Percentiles rank a stretch among this genome's conserved stretches.
Conservation (phyloP, 2,329 filamentous ascomycete genomes). For the Lachnellula suecica region DNA sequence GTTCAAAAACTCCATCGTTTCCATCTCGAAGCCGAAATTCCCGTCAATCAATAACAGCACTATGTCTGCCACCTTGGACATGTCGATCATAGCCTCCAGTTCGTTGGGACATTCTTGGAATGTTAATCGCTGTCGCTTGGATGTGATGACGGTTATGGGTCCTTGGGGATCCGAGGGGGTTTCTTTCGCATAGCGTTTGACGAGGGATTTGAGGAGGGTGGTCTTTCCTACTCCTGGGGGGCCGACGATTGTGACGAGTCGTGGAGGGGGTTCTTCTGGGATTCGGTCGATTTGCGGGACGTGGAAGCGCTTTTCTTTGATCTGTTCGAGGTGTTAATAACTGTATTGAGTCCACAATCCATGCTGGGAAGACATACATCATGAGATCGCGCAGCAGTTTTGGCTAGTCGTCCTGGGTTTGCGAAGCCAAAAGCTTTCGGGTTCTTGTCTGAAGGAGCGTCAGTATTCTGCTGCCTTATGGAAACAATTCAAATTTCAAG, state of each 20-base stretch:
- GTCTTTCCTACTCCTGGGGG: slow-evolving; percentile 95
- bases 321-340: slow-evolving; percentile 44
- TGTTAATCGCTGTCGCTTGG: slow-evolving; percentile 90
- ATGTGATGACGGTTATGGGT: slow-evolving; percentile 93
- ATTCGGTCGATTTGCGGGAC: slow-evolving; percentile 94
- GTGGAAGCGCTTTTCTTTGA: slow-evolving; percentile 94
- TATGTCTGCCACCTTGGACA: slow-evolving; percentile 96
- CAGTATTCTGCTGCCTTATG: slow-evolving; percentile 1
- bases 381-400: slow-evolving; percentile 48
- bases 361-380: slow-evolving; percentile 43
- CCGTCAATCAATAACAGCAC: slow-evolving; percentile 98
- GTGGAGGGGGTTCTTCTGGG: slow-evolving; percentile 90
- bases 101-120: slow-evolving; percentile 98
- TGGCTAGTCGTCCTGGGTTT: slow-evolving; percentile 35
- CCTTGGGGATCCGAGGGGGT: slow-evolving; percentile 86
- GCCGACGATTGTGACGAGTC: slow-evolving; percentile 91
- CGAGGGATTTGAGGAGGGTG: slow-evolving; percentile 89
- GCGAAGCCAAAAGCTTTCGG: slow-evolving; percentile 37
- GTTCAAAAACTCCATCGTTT: slow-evolving; percentile 99
- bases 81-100: slow-evolving; percentile 92
- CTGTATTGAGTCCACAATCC: too few species aligned
- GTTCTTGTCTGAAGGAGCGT: slow-evolving; percentile 29
- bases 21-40: slow-evolving; percentile 99
- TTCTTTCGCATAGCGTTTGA: slow-evolving; percentile 94
- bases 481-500: background rate